Evolutionary conservation across 371 early-diverging fungal genomes (phyloP).

Genomic region (Mucor piriformis): DNA sequence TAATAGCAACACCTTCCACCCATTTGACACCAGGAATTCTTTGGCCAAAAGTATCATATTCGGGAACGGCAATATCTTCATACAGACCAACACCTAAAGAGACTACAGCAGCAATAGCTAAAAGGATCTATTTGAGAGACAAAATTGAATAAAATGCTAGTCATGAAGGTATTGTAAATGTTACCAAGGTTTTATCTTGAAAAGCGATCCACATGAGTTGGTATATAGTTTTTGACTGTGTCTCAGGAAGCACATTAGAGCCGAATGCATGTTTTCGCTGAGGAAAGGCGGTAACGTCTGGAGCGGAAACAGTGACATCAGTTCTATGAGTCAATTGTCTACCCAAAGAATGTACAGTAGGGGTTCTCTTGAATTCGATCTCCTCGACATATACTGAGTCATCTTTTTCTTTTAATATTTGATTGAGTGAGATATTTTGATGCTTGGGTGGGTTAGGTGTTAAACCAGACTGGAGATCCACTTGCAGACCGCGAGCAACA

Average conservation of each 20-base stretch:
- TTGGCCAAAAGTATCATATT: conserved; percentile 35
- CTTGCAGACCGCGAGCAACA: conserved; percentile 58
- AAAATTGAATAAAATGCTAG: too few relatives aligned
- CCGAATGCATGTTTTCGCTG: conserved; percentile 57
- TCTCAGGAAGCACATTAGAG: conserved; percentile 63
- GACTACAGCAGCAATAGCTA: conserved; percentile 81
- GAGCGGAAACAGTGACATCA: conserved; percentile 9
- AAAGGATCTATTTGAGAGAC: conserved; percentile 54
- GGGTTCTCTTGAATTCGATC: conserved; percentile 24
- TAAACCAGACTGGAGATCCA: conserved; percentile 53
- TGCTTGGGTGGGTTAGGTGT: conserved; percentile 25
- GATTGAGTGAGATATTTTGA: conserved; percentile 23
- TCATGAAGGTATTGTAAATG: not conserved
- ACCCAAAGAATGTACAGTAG: conserved; percentile 28
- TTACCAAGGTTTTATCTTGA: conserved; percentile 77
- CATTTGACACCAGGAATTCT: conserved; percentile 61
- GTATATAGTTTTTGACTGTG: conserved; percentile 62
- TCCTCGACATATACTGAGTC: conserved; percentile 27
- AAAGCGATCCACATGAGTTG: conserved; percentile 76
- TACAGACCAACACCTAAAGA: conserved; percentile 88
- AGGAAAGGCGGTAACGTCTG: conserved; percentile 28
- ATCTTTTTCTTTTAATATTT: conserved; percentile 25
- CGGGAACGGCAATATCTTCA: conserved; percentile 64
- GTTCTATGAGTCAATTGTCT: conserved; percentile 29
- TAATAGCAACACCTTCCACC: conserved; percentile 81